Base-by-base conservation (phyloP, 441 rosid species). In the Cnidoscolus chayamansa region DNA sequence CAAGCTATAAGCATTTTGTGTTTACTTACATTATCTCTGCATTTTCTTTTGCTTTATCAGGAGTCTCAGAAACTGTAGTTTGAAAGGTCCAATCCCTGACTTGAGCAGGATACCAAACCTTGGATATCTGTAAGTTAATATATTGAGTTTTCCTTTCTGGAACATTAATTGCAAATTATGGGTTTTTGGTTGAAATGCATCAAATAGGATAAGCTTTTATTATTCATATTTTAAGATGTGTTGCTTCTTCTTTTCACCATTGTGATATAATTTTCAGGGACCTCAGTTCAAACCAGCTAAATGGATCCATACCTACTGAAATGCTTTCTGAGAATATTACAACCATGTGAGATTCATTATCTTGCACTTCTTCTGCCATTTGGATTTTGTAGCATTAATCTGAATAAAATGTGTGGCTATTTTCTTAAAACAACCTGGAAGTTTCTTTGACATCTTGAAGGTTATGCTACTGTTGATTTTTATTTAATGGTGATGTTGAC, bases 51-150 rank as follows among this genome's bases (percentile, higher is more conserved):
- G 78, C 66, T 31, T 68, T 81, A 2, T 82, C 88, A 95, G 99
- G 93, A 95, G 99, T 69, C 86, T 92, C 63, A 86, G 96, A 80
- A 95, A 89, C 80, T 95, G 99, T 75, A 81, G 79, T 77, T 88
- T 95, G 92, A 85, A 81, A 81, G 99, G 99, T 70, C 81, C 84
- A 58, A 80, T 95, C 61, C 99, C 99, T 77, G 96, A 95, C 77
- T 79, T 95, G 74, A 95, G 98, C 81, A 74, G 73, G 37, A 90
- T 95, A 66, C 86, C 86, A 30, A 3, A 78, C 6, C 99, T 95
- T 78, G 89, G 91, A 77, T 95, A 95, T 84, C 78, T 95, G 99
- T 95, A 84, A 87, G 97, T 84, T 68, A 63, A 55, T 71, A 17
- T 45, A 60, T 43, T 55, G 12, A 37, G 19, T 70, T 53, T 73